These are phyloP conservation scores for Zizania latifolia DNA, from an alignment of 176 grass and related monocot genomes.

Conservation along the genomic window DNA sequence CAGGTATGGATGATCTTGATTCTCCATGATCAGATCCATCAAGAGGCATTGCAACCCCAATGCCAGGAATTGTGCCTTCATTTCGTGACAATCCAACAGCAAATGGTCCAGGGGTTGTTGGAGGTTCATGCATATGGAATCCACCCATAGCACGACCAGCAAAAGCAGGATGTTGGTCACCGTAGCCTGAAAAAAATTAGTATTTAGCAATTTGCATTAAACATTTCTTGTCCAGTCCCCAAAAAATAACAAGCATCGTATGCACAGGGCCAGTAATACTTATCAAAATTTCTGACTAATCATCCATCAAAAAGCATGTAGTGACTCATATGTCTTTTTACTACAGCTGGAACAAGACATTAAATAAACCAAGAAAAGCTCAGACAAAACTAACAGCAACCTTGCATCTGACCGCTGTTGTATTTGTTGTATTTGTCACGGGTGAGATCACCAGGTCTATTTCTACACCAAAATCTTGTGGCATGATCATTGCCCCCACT, in stretches of 20 bases:
- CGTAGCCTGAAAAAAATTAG: slow-evolving; percentile 57
- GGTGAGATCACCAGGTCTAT: slow-evolving; percentile 86
- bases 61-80: slow-evolving; percentile 86
- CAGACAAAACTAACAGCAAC: slow-evolving; percentile 33
- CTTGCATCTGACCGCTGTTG: slow-evolving; percentile 57
- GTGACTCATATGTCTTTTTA: neutral
- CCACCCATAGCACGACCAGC: slow-evolving; percentile 50
- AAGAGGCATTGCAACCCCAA: slow-evolving; percentile 70
- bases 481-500: slow-evolving; percentile 98
- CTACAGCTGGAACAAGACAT: neutral
- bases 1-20: slow-evolving; percentile 53
- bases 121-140: slow-evolving; percentile 63
- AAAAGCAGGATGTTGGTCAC: slow-evolving; percentile 67
- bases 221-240: neutral
- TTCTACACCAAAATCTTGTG: slow-evolving; percentile 96
- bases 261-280: neutral
- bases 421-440: slow-evolving; percentile 94
- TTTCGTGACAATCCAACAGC: slow-evolving; percentile 56
- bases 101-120: slow-evolving; percentile 66
- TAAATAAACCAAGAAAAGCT: slow-evolving; percentile 14
- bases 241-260: neutral
- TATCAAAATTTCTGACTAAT: neutral
- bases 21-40: slow-evolving; percentile 74
- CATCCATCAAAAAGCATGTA: slow-evolving; percentile 5
- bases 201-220: neutral